These are phyloP conservation scores for Trichoderma reesei DNA, from an alignment of 495 filamentous ascomycete genomes.

Conservation along the genomic window DNA sequence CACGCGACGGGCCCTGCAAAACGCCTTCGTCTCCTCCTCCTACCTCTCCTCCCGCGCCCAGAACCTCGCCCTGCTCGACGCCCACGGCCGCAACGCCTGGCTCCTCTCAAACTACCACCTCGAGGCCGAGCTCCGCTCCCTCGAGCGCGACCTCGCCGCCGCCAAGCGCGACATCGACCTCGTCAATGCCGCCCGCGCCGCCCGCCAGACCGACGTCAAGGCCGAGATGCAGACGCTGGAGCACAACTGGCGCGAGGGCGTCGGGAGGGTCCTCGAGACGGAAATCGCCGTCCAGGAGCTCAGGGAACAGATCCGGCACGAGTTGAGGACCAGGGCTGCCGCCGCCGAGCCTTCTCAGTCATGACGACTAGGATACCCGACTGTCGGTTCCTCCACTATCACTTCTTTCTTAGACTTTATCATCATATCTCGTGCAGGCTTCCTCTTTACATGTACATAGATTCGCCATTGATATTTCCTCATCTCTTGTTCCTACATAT, in stretches of 20 bases:
- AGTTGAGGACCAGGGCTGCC: conserved; percentile 16
- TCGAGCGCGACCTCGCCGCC: conserved; percentile 72
- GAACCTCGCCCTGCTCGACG: conserved; percentile 66
- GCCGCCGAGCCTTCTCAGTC: not conserved
- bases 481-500: too few species aligned
- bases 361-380: too few species aligned
- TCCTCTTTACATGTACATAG: not conserved
- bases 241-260: conserved; percentile 60
- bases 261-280: conserved; percentile 63
- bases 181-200: conserved; percentile 59
- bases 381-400: not conserved
- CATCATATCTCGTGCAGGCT: not conserved
- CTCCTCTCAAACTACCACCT: conserved; percentile 70
- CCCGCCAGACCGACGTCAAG: conserved; percentile 55
- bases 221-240: conserved; percentile 62
- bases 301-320: conserved; percentile 35
- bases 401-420: not conserved
- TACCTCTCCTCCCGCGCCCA: conserved; percentile 57
- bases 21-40: conserved; percentile 53
- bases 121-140: conserved; percentile 55
- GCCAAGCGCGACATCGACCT: conserved; percentile 55
- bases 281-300: conserved; percentile 65
- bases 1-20: conserved; percentile 15
- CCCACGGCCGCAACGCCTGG: conserved; percentile 84
- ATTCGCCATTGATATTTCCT: too few species aligned